A percentile compares a stretch with the other conserved stretches of the same genome.
Conservation (phyloP, 192 early-diverging fungal genomes). For the Linnemannia hyalina region DNA sequence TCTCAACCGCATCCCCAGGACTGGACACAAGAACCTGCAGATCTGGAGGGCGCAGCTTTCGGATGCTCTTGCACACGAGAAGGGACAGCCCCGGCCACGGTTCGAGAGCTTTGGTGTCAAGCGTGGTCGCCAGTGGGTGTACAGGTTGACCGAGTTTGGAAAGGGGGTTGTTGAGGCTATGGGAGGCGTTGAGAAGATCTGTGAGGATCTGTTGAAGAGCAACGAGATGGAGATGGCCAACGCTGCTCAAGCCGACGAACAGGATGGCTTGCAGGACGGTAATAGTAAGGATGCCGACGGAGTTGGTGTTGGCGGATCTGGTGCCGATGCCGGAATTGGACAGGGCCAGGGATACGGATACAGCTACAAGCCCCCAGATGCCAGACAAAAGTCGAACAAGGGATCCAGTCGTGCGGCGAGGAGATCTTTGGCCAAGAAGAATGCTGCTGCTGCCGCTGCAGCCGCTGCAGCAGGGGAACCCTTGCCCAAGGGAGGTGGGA, state of each 20-base stretch:
- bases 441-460: not conserved
- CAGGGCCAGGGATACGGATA: constrained; percentile 50
- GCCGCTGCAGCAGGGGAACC: not conserved
- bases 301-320: not conserved
- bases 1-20: constrained; percentile 48
- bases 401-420: not conserved
- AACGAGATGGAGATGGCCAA: constrained; percentile 23
- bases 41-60: constrained; percentile 56
- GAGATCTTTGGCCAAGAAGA: not conserved
- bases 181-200: constrained; percentile 45
- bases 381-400: constrained; percentile 25
- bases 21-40: constrained; percentile 55
- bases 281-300: constrained; percentile 12
- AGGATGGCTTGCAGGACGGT: not conserved
- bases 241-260: not conserved
- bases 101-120: constrained; percentile 55
- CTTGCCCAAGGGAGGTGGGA: not conserved
- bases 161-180: constrained; percentile 40
- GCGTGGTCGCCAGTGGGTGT: constrained; percentile 53
- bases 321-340: constrained; percentile 45
- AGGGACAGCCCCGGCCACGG: constrained; percentile 49
- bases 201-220: constrained; percentile 48
- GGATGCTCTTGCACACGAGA: constrained; percentile 54
- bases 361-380: constrained; percentile 39
- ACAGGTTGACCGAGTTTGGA: constrained; percentile 46